Evolutionary conservation across 2,329 filamentous ascomycete species (phyloP), one percentile per base, ranked within the genome.

Genomic region (Aspergillus amoenus): DNA sequence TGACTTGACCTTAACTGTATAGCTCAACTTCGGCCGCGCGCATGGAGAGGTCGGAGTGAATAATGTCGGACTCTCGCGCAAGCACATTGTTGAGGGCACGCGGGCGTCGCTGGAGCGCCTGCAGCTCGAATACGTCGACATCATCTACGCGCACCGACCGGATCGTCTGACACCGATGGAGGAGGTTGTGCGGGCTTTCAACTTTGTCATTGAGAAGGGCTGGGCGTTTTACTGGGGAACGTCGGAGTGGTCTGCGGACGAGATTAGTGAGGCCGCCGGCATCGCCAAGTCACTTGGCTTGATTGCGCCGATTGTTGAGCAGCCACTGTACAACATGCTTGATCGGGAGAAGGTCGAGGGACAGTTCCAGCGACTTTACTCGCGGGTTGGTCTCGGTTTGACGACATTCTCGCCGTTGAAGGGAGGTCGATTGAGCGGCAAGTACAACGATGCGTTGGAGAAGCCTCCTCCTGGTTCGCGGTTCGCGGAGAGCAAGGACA

Each of bases 211-310:
- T 70, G 79, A 86, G 68, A 80, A 79, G 0, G 88, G 88, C 55
- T 85, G 88, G 75, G 84, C 84, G 3, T 84, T 90, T 62, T 89
- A 89, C 78, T 89, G 86, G 86, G 87, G 85, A 49, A 89, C 86
- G 0, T 88, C 84, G 1, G 85, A 88, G 71, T 89, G 87, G 86
- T 81, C 79, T 61, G 83, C 86, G 39, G 83, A 85, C 56, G 87
- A 89, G 73, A 88, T 89, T 65, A 81, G 81, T 12, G 79, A 84
- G 63, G 87, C 87, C 0, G 84, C 82, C 77, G 77, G 83, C 13
- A 78, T 84, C 59, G 86, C 86, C 21, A 82, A 86, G 61, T 79
- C 79, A 55, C 79, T 88, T 4, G 79, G 81, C 17, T 75, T 89
- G 44, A 82, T 88, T 61, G 85, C 83, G 17, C 70, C 70, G 2